phyloP scores from a whole-genome alignment of 441 rosid species.

The Adansonia madagascariensis region DNA sequence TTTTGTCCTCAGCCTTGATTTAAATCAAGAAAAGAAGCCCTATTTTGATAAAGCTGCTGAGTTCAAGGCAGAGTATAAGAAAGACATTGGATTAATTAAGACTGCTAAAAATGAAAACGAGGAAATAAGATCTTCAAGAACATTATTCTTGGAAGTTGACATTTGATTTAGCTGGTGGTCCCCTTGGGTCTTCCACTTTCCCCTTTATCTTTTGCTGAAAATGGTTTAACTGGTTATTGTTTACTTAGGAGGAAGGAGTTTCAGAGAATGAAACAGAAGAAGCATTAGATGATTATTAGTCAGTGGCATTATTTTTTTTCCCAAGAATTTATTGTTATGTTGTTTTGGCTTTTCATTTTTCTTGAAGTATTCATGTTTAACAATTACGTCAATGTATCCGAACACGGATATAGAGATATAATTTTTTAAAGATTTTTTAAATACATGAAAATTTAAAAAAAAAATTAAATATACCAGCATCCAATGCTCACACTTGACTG shows the following conservation, averaged over 20 bases:
- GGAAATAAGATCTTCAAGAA: constrained; percentile 42
- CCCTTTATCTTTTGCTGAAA: background rate
- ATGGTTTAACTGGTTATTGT: background rate
- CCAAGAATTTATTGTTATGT: too few relatives aligned
- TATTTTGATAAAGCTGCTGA: constrained; percentile 70
- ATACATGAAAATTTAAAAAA: too few relatives aligned
- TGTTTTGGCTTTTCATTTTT: too few relatives aligned
- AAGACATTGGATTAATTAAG: constrained; percentile 43
- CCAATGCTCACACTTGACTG: too few relatives aligned
- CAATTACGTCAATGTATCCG: too few relatives aligned
- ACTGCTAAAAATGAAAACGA: constrained; percentile 40
- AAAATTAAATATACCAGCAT: too few relatives aligned
- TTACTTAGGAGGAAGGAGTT: constrained; percentile 39
- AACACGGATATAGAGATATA: too few relatives aligned
- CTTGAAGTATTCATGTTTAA: too few relatives aligned
- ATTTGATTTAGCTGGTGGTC: background rate
- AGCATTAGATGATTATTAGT: constrained; percentile 42
- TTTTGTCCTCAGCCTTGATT: constrained; percentile 12
- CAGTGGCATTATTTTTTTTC: background rate
- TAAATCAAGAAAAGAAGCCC: constrained; percentile 72
- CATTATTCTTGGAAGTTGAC: background rate
- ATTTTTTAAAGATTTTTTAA: too few relatives aligned
- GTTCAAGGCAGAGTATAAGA: constrained; percentile 65
- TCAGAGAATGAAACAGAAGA: constrained; percentile 47
- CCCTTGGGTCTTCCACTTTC: background rate